Evolutionary conservation across 2,329 filamentous ascomycete species (phyloP), one percentile per base, ranked within the genome.

Genomic region (Xylaria arbuscula): DNA sequence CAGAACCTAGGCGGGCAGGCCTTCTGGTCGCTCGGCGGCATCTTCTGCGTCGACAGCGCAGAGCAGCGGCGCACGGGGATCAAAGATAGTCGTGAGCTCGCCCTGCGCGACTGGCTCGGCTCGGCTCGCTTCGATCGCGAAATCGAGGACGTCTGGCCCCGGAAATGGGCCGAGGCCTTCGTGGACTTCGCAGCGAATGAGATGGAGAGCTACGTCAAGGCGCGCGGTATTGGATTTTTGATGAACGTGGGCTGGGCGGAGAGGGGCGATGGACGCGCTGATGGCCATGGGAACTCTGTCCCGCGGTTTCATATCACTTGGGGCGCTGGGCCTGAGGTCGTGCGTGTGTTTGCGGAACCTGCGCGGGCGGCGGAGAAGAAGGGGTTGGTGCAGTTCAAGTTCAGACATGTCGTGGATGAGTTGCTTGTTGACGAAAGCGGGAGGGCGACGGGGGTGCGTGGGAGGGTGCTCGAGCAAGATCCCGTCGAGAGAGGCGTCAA

Each of bases 291-390:
- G 5, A 90, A 90, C 75, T 87, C 86, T 13, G 87, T 90, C 1
- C 88, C 88, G 1, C 77, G 88, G n/a, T 90, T 90, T 74, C 88
- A 90, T 74, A 66, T 89, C 36, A 85, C 86, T 0, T 90, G 88
- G 88, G 88, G 88, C 2, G 85, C 86, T 0, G 88, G 88, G 0
- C 88, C 88, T 3, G 87, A 89, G 75, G 81, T 89, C 0, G 87
- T 90, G 59, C 80, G 86, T 17, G 80, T 87, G 2, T 90, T 90
- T 72, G 80, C 78, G 2, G 86, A 89, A 60, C 88, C 88, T 1
- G 86, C 89, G 3, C 76, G 80, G 65, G 82, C 79, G 67, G 86
- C 86, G 0, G 87, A 82, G 42, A 81, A 83, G 74, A 83, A 83
- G 60, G 87, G 87, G 0, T 73, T 87, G 1, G 82, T 89, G 2